Evolutionary conservation across 1,139 yeast species (phyloP).

Genomic region (Geotrichum restrictum): DNA sequence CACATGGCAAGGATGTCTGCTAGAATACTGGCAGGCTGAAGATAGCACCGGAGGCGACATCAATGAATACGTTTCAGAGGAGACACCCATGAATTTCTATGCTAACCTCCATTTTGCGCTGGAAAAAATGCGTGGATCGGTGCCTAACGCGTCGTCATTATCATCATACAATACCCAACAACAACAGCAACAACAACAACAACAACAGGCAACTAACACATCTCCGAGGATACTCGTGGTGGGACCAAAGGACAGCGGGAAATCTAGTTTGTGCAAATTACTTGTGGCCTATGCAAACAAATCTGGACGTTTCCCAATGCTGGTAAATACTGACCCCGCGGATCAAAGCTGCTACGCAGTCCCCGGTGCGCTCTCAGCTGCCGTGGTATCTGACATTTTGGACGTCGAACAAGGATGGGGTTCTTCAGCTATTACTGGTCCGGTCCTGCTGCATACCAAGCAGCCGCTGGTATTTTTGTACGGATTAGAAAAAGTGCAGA

Average conservation of each 20-base stretch:
- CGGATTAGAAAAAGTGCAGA: slow-evolving; percentile 61
- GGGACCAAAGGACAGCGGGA: slow-evolving; percentile 74
- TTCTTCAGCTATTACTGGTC: slow-evolving; percentile 81
- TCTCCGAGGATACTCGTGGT: slow-evolving; percentile 65
- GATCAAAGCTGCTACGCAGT: slow-evolving; percentile 66
- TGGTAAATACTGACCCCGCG: slow-evolving; percentile 79
- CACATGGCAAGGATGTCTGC: slow-evolving; percentile 54
- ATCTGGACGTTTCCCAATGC: slow-evolving; percentile 55
- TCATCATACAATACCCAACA: slow-evolving; percentile 7
- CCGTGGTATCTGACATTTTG: slow-evolving; percentile 73
- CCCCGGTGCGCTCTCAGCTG: slow-evolving; percentile 84
- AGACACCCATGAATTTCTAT: slow-evolving; percentile 60
- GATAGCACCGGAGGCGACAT: slow-evolving; percentile 27
- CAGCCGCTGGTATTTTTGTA: slow-evolving; percentile 80
- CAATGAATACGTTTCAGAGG: slow-evolving; percentile 66
- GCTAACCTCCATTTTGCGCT: slow-evolving; percentile 73
- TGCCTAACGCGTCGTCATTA: slow-evolving; percentile 14
- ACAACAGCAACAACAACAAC: slow-evolving; percentile 5
- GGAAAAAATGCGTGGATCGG: slow-evolving; percentile 53
- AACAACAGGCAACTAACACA: slow-evolving; percentile 13
- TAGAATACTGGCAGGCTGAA: slow-evolving; percentile 38
- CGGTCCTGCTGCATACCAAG: slow-evolving; percentile 74
- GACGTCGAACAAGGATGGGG: slow-evolving; percentile 89
- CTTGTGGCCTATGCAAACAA: slow-evolving; percentile 74
- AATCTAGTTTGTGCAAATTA: slow-evolving; percentile 67